Evolutionary conservation across 2,329 filamentous ascomycete species (phyloP), one percentile per base, ranked within the genome.

Genomic region (Bipolaris gigantea): DNA sequence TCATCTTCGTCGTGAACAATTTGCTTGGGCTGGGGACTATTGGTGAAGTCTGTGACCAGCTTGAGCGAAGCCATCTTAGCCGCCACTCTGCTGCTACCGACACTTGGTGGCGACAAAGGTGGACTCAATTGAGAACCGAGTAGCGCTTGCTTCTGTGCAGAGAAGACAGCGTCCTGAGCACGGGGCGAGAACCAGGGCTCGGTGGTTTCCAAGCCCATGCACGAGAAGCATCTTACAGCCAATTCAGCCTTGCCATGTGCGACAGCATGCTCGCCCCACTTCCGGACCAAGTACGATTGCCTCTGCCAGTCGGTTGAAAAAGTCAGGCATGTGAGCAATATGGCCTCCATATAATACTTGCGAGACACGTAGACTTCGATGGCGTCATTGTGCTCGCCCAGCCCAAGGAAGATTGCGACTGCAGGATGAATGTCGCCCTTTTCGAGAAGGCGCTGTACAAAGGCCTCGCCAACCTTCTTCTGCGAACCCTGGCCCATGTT

Each of bases 311-410:
- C 92, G 0, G 82, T 79, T 0, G 93, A 92, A 65, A 88, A 91
- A 23, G 89, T 83, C 11, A 97, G 80, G 66, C 91, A 95, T 0
- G 92, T 89, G 60, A 99, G 81, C 13, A 99, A 83, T 30, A 97
- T 81, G 2, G 94, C 93, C 76, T 99, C 94, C 88, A 99, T 89
- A 72, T 88, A 96, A 66, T 88, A 87, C 73, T 88, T 91, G 61
- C 94, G 91, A 10, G 92, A 96, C 30, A 96, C 85, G 66, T 99
- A 99, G 27, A 97, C 89, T 74, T 99, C 94, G 55, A 99, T 92
- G 0, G 94, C 94, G 72, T 99, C 93, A 61, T 95, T 93, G 64
- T 90, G 82, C 69, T 97, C 93, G 2, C 92, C 92, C 75, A 99
- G 86, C 13, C 92, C 92, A 32, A 99, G 85, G 74, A 99, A 85